Percentiles rank a stretch among this genome's conserved stretches.
These are phyloP conservation scores for Solanum bulbocastanum DNA, from an alignment of 257 asterid genomes.

Conservation along the genomic window DNA sequence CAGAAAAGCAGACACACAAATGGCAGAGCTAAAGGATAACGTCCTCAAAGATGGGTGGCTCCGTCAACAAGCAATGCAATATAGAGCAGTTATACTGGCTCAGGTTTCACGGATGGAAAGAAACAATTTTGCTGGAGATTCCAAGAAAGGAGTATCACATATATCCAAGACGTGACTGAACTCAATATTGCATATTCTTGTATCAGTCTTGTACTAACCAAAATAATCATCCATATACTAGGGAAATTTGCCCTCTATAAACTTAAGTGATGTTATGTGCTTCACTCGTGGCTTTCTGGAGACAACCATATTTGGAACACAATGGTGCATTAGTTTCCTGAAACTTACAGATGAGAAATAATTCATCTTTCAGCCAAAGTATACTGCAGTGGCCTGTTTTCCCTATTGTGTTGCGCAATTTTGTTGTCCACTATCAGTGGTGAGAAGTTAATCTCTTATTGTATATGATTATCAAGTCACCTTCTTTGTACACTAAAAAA, in stretches of 20 bases:
- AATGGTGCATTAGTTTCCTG: not conserved
- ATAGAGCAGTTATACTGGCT: conserved; percentile 22
- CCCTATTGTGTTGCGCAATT: not conserved
- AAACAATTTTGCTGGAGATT: conserved; percentile 62
- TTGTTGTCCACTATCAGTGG: too few relatives aligned
- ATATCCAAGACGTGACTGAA: conserved; percentile 57
- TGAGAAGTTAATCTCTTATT: too few relatives aligned
- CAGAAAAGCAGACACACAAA: conserved; percentile 7
- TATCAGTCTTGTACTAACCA: not conserved
- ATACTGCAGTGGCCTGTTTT: not conserved
- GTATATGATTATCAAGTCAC: not conserved
- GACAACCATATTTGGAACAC: not conserved
- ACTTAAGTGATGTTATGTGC: not conserved
- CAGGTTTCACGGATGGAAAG: conserved; percentile 38
- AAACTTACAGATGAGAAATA: not conserved
- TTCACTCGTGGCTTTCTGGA: not conserved
- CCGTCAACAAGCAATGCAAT: conserved; percentile 35
- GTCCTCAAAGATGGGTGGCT: conserved; percentile 20
- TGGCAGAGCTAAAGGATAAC: conserved; percentile 42
- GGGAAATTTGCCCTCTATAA: not conserved
- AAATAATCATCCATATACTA: not conserved
- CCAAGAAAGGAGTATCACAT: conserved; percentile 73
- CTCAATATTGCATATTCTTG: not conserved
- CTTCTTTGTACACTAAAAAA: not conserved
- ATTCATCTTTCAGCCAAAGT: not conserved